Evolutionary conservation across 768 basidiomycete genomes (phyloP).

Genomic region (Termitomyces sp.): DNA sequence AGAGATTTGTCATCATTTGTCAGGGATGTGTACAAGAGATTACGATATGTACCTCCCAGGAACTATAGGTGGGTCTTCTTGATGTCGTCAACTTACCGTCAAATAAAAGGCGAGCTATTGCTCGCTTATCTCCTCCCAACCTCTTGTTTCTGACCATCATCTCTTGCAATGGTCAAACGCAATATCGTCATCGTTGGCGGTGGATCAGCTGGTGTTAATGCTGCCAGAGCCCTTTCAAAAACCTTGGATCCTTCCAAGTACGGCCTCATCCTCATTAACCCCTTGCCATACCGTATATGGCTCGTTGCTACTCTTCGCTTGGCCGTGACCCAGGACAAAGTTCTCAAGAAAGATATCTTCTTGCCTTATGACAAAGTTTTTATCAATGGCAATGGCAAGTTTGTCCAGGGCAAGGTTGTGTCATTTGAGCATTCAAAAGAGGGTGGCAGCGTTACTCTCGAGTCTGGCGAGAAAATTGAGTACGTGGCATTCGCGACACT

Average conservation of each 20-base stretch:
- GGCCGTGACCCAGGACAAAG: constrained; percentile 39
- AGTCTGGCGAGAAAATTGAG: constrained; percentile 45
- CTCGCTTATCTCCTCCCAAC: background rate
- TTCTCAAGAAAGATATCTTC: constrained; percentile 41
- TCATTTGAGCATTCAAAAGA: constrained; percentile 26
- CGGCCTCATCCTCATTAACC: constrained; percentile 52
- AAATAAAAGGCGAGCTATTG: background rate
- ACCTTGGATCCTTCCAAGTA: constrained; percentile 45
- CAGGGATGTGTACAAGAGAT: background rate
- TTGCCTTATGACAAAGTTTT: constrained; percentile 56
- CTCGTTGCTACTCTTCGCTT: constrained; percentile 52
- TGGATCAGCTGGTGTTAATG: constrained; percentile 49
- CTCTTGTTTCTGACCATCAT: background rate
- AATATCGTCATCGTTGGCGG: constrained; percentile 48
- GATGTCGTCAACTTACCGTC: background rate
- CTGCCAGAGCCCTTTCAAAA: constrained; percentile 45
- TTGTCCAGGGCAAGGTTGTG: constrained; percentile 40
- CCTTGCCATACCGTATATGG: constrained; percentile 46
- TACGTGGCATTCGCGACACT: constrained; percentile 1
- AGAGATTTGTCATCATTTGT: background rate
- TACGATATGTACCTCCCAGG: no score
- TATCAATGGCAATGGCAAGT: constrained; percentile 40
- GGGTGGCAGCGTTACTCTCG: constrained; percentile 44
- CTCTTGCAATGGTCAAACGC: constrained; percentile 12
- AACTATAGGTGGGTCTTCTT: background rate